Base-by-base conservation (phyloP, 768 basidiomycete species). In the Trametes coccinea region DNA sequence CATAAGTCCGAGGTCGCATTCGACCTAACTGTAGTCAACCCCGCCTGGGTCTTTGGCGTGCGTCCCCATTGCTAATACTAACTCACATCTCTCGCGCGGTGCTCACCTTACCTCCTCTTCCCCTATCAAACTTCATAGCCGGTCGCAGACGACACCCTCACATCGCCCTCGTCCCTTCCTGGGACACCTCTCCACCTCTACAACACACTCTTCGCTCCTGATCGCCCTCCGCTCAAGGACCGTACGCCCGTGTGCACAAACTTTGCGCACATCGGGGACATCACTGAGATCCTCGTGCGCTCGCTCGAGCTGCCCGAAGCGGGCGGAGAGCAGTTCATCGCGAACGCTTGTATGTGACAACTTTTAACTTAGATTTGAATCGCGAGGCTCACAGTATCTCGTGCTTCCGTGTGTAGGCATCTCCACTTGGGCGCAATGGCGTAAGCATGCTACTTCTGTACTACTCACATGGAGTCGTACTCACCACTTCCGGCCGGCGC, bases 241-340 rank as follows among this genome's bases (percentile, higher is more conserved):
- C 41, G 53, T 41, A 5, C 6, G 11, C 53, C 53, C 13, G 22
- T 9, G 30, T 53, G 30, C 40, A 10, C 37, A 13, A 53, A 53
- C 41, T 64, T 44, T 46, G 53, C 81, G 41, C 82, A 85, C 56
- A 83, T 85, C 6, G 79, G 83, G 5, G 84, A 86, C 68, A 67
- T 84, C 34, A 84, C 81, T 0, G 70, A 74, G 13, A 83, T 81
- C 0, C 87, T 87, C 66, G 76, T 78, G 1, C 69, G 73, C 5
- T 82, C 84, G 5, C 69, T 90, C 33, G 77, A 79, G 56, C 79
- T 77, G 50, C 74, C 78, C 37, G 77, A 74, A 3, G 86, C 85
- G 0, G 80, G 79, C 3, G 82, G 83, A 0, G 76, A 89, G 59
- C 74, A 87, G 34, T 80, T 89, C 65, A 77, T 89, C 67, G 61